Evolutionary conservation across 176 grass and related monocot species (phyloP), one percentile per base, ranked within the genome.

Genomic region (Triticum urartu): DNA sequence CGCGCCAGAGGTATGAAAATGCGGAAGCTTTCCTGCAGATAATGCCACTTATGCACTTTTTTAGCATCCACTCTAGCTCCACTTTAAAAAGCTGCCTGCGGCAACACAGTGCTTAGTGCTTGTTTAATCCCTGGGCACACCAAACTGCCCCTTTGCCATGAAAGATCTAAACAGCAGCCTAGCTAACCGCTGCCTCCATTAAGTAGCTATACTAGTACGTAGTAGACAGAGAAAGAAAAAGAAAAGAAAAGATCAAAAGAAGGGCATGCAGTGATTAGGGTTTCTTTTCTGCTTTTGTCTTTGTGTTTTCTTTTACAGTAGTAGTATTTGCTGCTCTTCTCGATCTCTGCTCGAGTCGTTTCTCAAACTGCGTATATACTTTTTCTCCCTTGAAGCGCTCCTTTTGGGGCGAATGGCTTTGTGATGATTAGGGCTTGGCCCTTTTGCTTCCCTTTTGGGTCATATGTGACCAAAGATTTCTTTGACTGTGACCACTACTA

Each of bases 381-480:
- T 91, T 90, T 83, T 86, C 89, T 86, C 89, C 87, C 85, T 86
- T 93, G 87, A 76, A 91, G 95, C 95, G 64, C 95, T 94, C 85
- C 95, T 98, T 98, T 98, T 95, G 77, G 90, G 82, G 93, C 88
- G 88, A 93, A 91, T 98, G 79, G 87, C 89, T 98, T 98, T 94
- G 86, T 88, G 80, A 98, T 98, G 86, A 98, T 98, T 93, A 90
- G 87, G 80, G 79, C 68, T 94, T 84, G 90, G 90, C 86, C 87
- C 87, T 86, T 93, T 89, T 90, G 83, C 87, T 84, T 30, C 78
- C 87, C 90, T 97, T 97, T 97, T 91, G 92, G 92, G 91, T 90
- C 90, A 92, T 94, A 92, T 90, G 87, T 84, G 89, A 93, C 91
- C 92, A 91, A 84, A 84, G 61, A 84, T 82, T 86, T 79, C 90